These are phyloP conservation scores for Ganoderma sinense DNA, from an alignment of 1,284 basidiomycete genomes.

Conservation along the genomic window DNA sequence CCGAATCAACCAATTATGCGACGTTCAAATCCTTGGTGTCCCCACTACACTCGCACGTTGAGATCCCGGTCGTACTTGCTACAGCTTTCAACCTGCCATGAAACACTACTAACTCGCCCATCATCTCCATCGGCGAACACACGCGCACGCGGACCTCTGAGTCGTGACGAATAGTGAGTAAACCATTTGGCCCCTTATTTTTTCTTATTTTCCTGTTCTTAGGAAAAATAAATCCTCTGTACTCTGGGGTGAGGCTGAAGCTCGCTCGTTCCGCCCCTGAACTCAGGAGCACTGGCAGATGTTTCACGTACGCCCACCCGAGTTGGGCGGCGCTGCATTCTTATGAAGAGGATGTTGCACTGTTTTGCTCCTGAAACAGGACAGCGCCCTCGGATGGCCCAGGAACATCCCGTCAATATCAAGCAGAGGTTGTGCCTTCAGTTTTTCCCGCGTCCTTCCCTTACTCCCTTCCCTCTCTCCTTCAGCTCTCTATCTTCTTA, in stretches of 20 bases:
- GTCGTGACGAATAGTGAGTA: neutral
- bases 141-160: no score
- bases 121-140: no score
- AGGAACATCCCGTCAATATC: neutral
- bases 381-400: neutral
- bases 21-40: no score
- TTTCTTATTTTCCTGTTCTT: neutral
- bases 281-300: neutral
- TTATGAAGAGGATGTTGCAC: neutral
- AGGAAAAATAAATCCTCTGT: neutral
- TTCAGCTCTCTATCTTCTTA: neutral
- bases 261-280: neutral
- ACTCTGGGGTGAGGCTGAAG: neutral
- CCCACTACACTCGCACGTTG: no score
- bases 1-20: no score
- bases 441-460: neutral
- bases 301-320: neutral
- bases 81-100: no score
- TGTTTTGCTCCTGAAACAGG: neutral
- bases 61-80: no score
- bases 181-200: neutral
- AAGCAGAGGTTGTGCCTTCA: neutral
- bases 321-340: neutral
- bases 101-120: no score
- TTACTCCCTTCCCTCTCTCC: neutral